Conservation (phyloP, 2,329 filamentous ascomycete species). For the Alternaria rosae region DNA sequence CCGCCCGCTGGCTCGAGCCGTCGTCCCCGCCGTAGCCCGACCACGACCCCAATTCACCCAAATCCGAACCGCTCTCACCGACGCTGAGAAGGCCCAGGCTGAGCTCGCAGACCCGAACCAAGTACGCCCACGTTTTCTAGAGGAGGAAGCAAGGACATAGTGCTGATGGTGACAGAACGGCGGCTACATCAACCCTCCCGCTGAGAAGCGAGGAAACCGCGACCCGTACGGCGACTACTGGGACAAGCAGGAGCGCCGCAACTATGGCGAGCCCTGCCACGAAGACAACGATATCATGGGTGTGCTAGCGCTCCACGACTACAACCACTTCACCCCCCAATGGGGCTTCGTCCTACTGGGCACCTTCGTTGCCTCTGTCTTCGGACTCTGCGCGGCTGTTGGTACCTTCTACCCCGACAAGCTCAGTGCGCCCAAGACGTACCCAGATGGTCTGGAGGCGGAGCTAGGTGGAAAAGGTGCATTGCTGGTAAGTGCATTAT, state of each 20-base stretch:
- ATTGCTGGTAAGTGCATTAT: conserved; percentile 45
- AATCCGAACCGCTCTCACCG: conserved; percentile 45
- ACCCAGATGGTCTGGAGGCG: conserved; percentile 56
- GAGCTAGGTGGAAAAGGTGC: conserved; percentile 58
- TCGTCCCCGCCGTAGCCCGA: conserved; percentile 41
- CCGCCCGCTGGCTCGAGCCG: conserved; percentile 50
- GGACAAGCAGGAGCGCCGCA: conserved; percentile 96
- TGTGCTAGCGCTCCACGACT: conserved; percentile 87
- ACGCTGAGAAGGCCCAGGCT: conserved; percentile 56
- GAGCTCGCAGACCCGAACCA: conserved; percentile 65
- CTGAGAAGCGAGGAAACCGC: conserved; percentile 87
- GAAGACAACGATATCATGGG: conserved; percentile 95
- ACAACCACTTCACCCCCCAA: conserved; percentile 79
- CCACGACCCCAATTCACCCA: conserved; percentile 46
- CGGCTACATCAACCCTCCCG: conserved; percentile 79
- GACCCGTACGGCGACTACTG: conserved; percentile 95
- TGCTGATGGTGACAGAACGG: conserved; percentile 69
- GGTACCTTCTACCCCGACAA: conserved; percentile 56
- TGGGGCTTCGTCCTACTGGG: conserved; percentile 70
- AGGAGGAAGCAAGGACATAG: not conserved
- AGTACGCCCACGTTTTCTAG: conserved; percentile 58
- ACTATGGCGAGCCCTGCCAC: conserved; percentile 95
- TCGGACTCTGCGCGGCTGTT: conserved; percentile 51
- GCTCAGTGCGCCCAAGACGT: conserved; percentile 55
- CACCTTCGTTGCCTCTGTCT: conserved; percentile 53